Evolutionary conservation across 176 grass and related monocot species (phyloP).

Genomic region (Aegilops tauschii): DNA sequence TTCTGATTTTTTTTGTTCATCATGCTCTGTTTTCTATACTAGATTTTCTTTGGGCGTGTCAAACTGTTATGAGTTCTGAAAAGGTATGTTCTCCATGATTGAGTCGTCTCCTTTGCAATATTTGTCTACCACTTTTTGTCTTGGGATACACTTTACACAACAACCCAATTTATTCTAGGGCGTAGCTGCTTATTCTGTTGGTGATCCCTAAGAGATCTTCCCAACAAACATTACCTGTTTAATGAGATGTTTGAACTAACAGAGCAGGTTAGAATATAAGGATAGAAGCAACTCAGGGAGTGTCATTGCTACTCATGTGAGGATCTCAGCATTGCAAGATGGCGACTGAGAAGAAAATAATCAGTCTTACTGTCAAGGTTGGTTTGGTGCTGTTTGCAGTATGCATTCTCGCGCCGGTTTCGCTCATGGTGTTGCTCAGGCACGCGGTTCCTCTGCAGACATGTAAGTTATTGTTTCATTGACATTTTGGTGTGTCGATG

Average conservation of each 20-base stretch:
- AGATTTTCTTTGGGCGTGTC: background rate
- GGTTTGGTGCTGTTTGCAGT: slow-evolving; percentile 24
- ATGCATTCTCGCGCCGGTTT: slow-evolving; percentile 30
- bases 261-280: background rate
- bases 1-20: background rate
- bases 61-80: background rate
- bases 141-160: background rate
- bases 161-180: background rate
- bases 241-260: slow-evolving; percentile 32
- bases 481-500: too few relatives aligned
- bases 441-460: slow-evolving; percentile 30
- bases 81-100: background rate
- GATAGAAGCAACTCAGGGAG: background rate
- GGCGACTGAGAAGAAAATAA: slow-evolving; percentile 25
- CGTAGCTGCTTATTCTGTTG: slow-evolving; percentile 1
- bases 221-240: slow-evolving; percentile 27
- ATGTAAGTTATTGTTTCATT: slow-evolving; percentile 17
- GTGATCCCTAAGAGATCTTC: background rate
- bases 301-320: background rate
- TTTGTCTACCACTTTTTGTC: background rate
- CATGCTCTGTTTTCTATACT: background rate
- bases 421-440: slow-evolving; percentile 15
- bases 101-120: background rate
- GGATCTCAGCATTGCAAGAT: slow-evolving; percentile 24
- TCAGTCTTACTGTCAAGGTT: slow-evolving; percentile 25